These are phyloP conservation scores for Klebsormidium nitens DNA, from an alignment of 139 green algal species.

Conservation along the genomic window DNA sequence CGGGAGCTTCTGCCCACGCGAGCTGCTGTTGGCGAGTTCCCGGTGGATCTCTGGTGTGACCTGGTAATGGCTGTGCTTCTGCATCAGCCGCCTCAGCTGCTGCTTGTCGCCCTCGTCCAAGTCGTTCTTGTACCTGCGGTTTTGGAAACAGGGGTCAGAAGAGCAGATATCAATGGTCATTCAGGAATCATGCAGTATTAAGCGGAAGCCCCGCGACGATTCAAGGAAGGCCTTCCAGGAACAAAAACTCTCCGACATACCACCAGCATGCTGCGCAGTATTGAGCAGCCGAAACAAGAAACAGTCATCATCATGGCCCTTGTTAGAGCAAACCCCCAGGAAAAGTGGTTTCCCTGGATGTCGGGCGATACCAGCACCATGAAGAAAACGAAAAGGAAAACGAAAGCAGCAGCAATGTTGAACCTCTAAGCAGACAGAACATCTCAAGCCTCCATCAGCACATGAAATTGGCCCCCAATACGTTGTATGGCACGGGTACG, in stretches of 20 bases:
- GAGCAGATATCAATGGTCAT: too few relatives aligned
- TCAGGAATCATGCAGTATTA: too few relatives aligned
- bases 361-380: background rate
- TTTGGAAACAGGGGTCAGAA: slow-evolving; percentile 8
- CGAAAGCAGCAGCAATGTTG: background rate
- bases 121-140: slow-evolving; percentile 76
- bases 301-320: background rate
- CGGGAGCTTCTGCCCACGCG: slow-evolving; percentile 22
- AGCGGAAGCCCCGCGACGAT: too few relatives aligned
- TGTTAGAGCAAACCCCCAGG: background rate
- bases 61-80: slow-evolving; percentile 78
- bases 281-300: slow-evolving; percentile 18
- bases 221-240: too few relatives aligned
- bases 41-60: slow-evolving; percentile 81
- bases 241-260: background rate
- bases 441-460: background rate
- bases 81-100: slow-evolving; percentile 66
- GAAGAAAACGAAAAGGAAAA: background rate
- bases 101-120: slow-evolving; percentile 74
- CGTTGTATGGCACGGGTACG: background rate
- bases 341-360: background rate
- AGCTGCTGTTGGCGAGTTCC: slow-evolving; percentile 67
- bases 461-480: background rate
- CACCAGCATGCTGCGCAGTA: background rate
- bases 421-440: background rate